Evolutionary conservation across 2,329 filamentous ascomycete genomes (phyloP).

Genomic region (Coniochaeta sp.): DNA sequence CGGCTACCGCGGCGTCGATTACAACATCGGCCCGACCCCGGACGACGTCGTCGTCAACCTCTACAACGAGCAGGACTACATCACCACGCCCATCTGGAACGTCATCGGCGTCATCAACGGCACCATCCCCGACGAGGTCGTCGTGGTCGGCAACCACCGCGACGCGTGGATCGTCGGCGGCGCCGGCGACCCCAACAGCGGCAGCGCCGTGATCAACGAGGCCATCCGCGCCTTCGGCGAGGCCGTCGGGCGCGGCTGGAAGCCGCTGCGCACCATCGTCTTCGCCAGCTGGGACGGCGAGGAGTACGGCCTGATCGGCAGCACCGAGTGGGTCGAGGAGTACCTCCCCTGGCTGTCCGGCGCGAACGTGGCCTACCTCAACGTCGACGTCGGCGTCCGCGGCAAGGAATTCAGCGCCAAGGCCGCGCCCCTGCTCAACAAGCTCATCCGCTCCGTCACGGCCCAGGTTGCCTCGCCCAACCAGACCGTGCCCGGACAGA

Average conservation of each 20-base stretch:
- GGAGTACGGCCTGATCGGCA: slow-evolving; percentile 81
- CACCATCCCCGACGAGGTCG: slow-evolving; percentile 72
- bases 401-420: slow-evolving; percentile 57
- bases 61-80: slow-evolving; percentile 74
- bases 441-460: slow-evolving; percentile 62
- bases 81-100: slow-evolving; percentile 79
- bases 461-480: slow-evolving; percentile 62
- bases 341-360: slow-evolving; percentile 72
- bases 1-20: slow-evolving; percentile 71
- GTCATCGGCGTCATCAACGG: slow-evolving; percentile 91
- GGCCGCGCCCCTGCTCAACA: slow-evolving; percentile 70
- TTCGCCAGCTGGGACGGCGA: slow-evolving; percentile 80
- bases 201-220: slow-evolving; percentile 73
- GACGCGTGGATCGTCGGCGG: slow-evolving; percentile 75
- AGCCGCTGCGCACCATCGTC: slow-evolving; percentile 81
- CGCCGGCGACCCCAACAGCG: slow-evolving; percentile 74
- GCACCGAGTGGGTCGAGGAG: slow-evolving; percentile 91
- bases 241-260: slow-evolving; percentile 67
- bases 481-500: slow-evolving; percentile 63
- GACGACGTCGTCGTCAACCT: slow-evolving; percentile 64
- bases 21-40: slow-evolving; percentile 79
- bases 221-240: slow-evolving; percentile 66
- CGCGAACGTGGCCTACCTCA: slow-evolving; percentile 74
- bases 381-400: slow-evolving; percentile 69
- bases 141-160: slow-evolving; percentile 78